A percentile compares a stretch with the other conserved stretches of the same genome.
Conservation (phyloP, 768 basidiomycete genomes). For the Suillus tomentosus region DNA sequence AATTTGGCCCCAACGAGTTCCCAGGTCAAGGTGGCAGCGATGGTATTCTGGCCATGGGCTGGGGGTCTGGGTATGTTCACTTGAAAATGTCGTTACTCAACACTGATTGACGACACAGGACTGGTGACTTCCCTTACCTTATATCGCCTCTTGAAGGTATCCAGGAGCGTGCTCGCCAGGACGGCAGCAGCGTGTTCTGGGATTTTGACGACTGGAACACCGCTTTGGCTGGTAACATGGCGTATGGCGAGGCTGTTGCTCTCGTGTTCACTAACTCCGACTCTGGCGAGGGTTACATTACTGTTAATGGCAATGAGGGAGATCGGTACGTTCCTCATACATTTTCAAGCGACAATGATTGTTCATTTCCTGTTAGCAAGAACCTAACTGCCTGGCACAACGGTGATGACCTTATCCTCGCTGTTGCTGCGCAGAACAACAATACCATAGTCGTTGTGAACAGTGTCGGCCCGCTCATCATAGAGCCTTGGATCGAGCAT, state of each 20-base stretch:
- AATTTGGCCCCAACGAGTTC: conserved; percentile 67
- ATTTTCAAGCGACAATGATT: neutral
- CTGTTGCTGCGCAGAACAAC: conserved; percentile 63
- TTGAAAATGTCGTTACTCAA: neutral
- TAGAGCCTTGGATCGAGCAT: conserved; percentile 71
- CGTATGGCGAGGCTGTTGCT: conserved; percentile 52
- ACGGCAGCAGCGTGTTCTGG: conserved; percentile 64
- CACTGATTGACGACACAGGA: conserved; percentile 32
- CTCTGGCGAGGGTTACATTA: conserved; percentile 80
- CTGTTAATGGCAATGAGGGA: conserved; percentile 76
- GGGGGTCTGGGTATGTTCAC: conserved; percentile 66
- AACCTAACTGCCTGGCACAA: conserved; percentile 76
- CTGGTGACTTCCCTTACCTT: conserved; percentile 74
- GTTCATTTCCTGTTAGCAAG: conserved; percentile 36
- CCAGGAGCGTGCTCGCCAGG: conserved; percentile 60
- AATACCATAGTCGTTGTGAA: conserved; percentile 33
- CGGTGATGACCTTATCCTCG: conserved; percentile 69
- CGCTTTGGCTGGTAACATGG: conserved; percentile 45
- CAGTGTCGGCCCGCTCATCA: conserved; percentile 59
- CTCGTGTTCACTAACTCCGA: conserved; percentile 77
- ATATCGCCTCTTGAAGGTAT: conserved; percentile 78
- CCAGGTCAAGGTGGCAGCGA: conserved; percentile 55
- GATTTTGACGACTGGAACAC: conserved; percentile 66
- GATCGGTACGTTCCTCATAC: conserved; percentile 49
- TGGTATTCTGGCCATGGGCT: conserved; percentile 85